Percentiles rank a stretch among this genome's conserved stretches.
Evolutionary conservation across 768 basidiomycete species (phyloP).

Genomic region (Mycena vitilis): DNA sequence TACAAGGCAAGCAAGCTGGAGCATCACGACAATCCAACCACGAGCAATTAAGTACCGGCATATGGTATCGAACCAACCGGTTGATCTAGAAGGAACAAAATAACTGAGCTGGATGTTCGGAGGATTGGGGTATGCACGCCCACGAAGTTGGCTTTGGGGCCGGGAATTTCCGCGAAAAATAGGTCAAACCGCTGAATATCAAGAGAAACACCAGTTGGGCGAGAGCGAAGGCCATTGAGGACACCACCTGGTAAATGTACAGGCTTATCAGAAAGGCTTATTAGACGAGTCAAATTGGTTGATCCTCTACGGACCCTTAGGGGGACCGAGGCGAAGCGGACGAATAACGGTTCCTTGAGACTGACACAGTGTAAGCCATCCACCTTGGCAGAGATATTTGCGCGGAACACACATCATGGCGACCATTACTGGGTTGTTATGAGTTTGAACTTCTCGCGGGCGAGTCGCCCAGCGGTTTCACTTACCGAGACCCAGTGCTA

Average conservation of each 20-base stretch:
- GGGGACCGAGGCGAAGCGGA: background rate
- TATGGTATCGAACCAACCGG: too few species aligned
- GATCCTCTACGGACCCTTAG: background rate
- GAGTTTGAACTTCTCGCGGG: too few species aligned
- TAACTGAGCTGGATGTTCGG: too few species aligned
- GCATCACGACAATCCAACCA: too few species aligned
- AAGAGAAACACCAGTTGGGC: background rate
- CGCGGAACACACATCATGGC: too few species aligned
- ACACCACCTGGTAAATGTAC: background rate
- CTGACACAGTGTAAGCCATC: background rate
- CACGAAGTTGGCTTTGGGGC: too few species aligned
- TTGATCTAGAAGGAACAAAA: too few species aligned
- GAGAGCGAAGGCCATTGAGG: background rate
- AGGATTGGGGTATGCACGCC: too few species aligned
- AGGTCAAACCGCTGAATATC: conserved; percentile 1
- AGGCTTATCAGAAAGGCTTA: too few species aligned
- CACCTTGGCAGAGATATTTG: background rate
- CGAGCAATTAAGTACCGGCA: too few species aligned
- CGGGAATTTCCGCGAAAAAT: background rate
- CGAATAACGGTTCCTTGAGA: background rate
- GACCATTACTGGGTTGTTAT: background rate
- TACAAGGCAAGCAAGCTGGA: too few species aligned
- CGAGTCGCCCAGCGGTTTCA: too few species aligned
- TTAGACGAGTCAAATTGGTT: background rate
- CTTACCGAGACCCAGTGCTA: background rate